Base-by-base conservation (phyloP, 805 yeast species). In the Candida palmyrensis region DNA sequence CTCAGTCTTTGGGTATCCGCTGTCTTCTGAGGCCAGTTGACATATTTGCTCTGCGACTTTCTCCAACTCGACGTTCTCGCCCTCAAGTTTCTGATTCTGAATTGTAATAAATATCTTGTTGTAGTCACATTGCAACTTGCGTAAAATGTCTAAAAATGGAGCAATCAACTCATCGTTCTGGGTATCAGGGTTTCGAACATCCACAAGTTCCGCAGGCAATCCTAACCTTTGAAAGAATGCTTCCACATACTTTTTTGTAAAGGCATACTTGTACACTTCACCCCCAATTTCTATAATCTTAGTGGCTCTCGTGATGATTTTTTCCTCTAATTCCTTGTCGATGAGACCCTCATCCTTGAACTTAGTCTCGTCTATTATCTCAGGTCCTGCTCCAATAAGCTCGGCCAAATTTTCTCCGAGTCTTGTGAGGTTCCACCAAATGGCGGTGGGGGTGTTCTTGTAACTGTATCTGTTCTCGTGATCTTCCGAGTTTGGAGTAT, bases 401-500 rank as follows among this genome's bases (percentile, higher is more conserved):
- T 84, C 88, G 0, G 87, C 89, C 40, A 92, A 53, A 33, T 81
- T 77, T 52, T 92, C 96, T 3, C 90, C 96, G 14, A 89, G 64
- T 41, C 90, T 73, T 1, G 84, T 75, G 51, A 90, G 65, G 54
- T 90, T 92, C 94, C 96, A 90, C 95, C 95, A 87, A 28, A 90
- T 78, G 0, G 89, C 75, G 17, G 80, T 72, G 0, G 97, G 97
- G 8, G 86, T 81, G 48, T 84, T 87, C n/a, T 71, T 71, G 59
- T 82, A 89, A 6, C 87, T 75, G 53, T 92, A 90, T 28, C 96
- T 66, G 12, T 64, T 53, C 30, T 64, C 60, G 27, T 68, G 71
- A 55, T 92, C 98, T 49, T 88, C 97, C 36, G 86, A 87, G 51
- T 92, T 90, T 2, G 97, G 90, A 0, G 97, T 84, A 50, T 72